Percentiles rank a stretch among this genome's conserved stretches.
These are phyloP conservation scores for Eutrema salsugineum DNA, from an alignment of 441 rosid genomes.

Conservation along the genomic window DNA sequence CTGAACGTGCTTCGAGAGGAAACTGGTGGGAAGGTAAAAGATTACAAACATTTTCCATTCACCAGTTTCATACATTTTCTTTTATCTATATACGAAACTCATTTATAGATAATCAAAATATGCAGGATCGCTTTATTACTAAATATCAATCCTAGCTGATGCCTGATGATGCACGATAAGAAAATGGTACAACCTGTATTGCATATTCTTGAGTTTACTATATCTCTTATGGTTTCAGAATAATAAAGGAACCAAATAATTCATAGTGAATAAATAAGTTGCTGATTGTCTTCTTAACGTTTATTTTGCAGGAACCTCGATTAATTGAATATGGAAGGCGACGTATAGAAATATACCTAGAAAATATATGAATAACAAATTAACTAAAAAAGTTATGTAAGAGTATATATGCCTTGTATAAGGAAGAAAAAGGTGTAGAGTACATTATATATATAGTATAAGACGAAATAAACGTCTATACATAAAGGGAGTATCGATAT, in stretches of 20 bases:
- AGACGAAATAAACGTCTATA: background rate
- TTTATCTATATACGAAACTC: too few relatives aligned
- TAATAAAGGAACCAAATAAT: background rate
- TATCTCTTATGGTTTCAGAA: background rate
- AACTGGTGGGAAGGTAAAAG: conserved; percentile 94
- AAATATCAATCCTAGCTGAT: background rate
- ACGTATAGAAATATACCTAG: background rate
- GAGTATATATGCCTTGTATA: background rate
- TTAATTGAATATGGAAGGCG: conserved; percentile 9
- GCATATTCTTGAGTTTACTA: too few relatives aligned
- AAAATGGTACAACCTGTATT: too few relatives aligned
- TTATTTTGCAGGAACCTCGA: conserved; percentile 24
- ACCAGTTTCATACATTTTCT: too few relatives aligned
- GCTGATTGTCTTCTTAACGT: background rate
- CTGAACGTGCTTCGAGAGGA: conserved; percentile 70
- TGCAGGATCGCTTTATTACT: conserved; percentile 36
- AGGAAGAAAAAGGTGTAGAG: background rate
- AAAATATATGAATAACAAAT: background rate
- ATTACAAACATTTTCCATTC: background rate
- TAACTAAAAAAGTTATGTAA: background rate
- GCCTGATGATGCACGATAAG: conserved; percentile 8
- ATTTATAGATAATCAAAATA: conserved; percentile 2
- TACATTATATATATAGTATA: background rate
- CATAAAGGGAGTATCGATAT: background rate
- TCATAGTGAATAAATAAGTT: background rate